Conservation (phyloP, 2,329 filamentous ascomycete genomes). For the Zymoseptoria pseudotritici region DNA sequence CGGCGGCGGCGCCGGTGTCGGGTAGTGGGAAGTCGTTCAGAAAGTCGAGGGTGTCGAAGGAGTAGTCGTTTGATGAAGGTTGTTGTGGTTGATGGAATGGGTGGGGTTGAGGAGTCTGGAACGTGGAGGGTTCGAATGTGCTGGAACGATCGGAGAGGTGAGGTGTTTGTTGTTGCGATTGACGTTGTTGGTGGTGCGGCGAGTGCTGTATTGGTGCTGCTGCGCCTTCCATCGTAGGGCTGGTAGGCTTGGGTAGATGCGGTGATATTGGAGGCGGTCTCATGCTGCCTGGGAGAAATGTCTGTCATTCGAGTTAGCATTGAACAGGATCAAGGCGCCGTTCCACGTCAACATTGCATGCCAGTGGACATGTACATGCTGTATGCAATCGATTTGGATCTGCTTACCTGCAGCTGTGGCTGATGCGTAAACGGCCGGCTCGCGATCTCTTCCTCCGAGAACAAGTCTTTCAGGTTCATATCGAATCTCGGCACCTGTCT, state of each 20-base stretch:
- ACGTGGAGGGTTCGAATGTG: constrained; percentile 8
- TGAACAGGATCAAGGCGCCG: not conserved
- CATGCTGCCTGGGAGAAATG: constrained; percentile 18
- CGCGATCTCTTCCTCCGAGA: constrained; percentile 38
- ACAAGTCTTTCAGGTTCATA: constrained; percentile 48
- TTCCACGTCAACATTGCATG: not conserved
- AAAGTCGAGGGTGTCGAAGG: constrained; percentile 47
- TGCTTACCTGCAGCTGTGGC: constrained; percentile 9
- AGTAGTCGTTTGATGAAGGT: constrained; percentile 11
- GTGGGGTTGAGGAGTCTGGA: not conserved
- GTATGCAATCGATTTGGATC: not conserved
- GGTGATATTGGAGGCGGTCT: constrained; percentile 13
- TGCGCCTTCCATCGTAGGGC: constrained; percentile 11
- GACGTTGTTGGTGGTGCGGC: not conserved
- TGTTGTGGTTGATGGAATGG: constrained; percentile 5
- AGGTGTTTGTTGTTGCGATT: constrained; percentile 8
- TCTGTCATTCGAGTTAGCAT: not conserved
- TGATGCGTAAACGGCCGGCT: constrained; percentile 26
- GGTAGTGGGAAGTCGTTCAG: constrained; percentile 43
- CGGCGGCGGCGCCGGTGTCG: constrained; percentile 33
- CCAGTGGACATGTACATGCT: not conserved
- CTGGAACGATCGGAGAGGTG: constrained; percentile 28
- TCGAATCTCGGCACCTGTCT: constrained; percentile 47
- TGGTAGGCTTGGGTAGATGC: constrained; percentile 12
- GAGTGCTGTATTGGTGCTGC: not conserved